phyloP scores from a whole-genome alignment of 1,284 basidiomycete species.

The Blastosporella zonata region DNA sequence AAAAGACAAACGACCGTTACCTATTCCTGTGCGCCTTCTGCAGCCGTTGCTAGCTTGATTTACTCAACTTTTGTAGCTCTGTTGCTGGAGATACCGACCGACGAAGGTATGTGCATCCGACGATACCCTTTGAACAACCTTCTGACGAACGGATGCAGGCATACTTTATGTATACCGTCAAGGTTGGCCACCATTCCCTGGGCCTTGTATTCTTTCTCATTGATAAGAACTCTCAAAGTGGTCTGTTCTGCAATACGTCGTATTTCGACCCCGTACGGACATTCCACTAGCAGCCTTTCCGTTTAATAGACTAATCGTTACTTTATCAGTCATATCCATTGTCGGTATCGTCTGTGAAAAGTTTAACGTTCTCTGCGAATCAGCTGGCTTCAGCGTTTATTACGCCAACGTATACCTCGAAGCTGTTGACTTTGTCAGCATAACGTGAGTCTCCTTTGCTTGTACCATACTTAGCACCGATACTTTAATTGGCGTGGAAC shows the following conservation, averaged over 20 bases:
- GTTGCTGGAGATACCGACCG: slow-evolving; percentile 75
- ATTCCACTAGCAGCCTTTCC: background rate
- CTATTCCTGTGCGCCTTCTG: slow-evolving; percentile 57
- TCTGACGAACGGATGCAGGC: slow-evolving; percentile 37
- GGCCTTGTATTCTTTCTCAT: background rate
- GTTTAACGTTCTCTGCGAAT: slow-evolving; percentile 64
- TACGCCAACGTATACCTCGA: slow-evolving; percentile 74
- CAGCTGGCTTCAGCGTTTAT: slow-evolving; percentile 53
- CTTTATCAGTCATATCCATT: slow-evolving; percentile 49
- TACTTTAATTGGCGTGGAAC: background rate
- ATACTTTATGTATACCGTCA: slow-evolving; percentile 87
- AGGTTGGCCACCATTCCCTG: slow-evolving; percentile 39
- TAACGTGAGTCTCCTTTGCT: slow-evolving; percentile 46
- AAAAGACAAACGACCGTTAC: slow-evolving; percentile 78
- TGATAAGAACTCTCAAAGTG: slow-evolving; percentile 43
- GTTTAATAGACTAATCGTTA: background rate
- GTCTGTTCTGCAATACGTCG: slow-evolving; percentile 82
- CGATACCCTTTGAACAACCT: slow-evolving; percentile 2
- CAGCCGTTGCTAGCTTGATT: background rate
- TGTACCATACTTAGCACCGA: background rate
- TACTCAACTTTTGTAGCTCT: slow-evolving; percentile 44
- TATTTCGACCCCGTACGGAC: slow-evolving; percentile 71
- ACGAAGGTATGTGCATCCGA: slow-evolving; percentile 55
- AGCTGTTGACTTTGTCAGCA: slow-evolving; percentile 72
- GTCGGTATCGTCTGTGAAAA: slow-evolving; percentile 74